These are phyloP conservation scores for Eryngium alpinum DNA, from an alignment of 140 eudicot genomes.

Conservation along the genomic window DNA sequence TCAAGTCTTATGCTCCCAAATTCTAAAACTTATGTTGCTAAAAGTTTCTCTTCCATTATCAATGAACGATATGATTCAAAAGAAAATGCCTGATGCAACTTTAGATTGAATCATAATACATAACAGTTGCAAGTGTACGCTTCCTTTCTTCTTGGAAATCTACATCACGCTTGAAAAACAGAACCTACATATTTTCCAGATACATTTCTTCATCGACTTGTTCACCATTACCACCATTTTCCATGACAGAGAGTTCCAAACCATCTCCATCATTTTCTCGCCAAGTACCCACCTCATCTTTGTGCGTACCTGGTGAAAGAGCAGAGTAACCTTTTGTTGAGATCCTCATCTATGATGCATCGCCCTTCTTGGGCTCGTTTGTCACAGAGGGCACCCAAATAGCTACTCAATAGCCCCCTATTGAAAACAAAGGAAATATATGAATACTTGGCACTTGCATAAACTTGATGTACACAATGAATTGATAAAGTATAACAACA, in stretches of 20 bases:
- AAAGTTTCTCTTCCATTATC: no score
- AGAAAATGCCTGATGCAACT: constrained; percentile 67
- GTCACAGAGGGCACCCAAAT: constrained; percentile 99
- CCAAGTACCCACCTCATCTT: constrained; percentile 37
- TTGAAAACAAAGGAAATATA: constrained; percentile 10
- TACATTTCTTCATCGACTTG: constrained; percentile 52
- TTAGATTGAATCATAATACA: constrained; percentile 65
- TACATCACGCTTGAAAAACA: constrained; percentile 38
- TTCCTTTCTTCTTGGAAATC: constrained; percentile 58
- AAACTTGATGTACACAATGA: background rate
- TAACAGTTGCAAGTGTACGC: constrained; percentile 50
- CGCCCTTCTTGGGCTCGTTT: constrained; percentile 66
- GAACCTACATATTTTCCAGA: constrained; percentile 80
- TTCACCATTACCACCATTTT: constrained; percentile 43
- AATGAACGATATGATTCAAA: no score
- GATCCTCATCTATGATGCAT: constrained; percentile 46
- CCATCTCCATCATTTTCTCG: constrained; percentile 46
- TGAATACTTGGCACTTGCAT: background rate
- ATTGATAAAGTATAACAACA: background rate
- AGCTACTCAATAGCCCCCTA: constrained; percentile 99
- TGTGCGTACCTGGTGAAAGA: constrained; percentile 59
- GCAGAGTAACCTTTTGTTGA: constrained; percentile 58
- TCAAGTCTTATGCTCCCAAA: no score
- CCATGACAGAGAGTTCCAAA: constrained; percentile 71
- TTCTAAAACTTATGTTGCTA: no score